phyloP scores from a whole-genome alignment of 805 yeast genomes.

The Lipomyces kockii region DNA sequence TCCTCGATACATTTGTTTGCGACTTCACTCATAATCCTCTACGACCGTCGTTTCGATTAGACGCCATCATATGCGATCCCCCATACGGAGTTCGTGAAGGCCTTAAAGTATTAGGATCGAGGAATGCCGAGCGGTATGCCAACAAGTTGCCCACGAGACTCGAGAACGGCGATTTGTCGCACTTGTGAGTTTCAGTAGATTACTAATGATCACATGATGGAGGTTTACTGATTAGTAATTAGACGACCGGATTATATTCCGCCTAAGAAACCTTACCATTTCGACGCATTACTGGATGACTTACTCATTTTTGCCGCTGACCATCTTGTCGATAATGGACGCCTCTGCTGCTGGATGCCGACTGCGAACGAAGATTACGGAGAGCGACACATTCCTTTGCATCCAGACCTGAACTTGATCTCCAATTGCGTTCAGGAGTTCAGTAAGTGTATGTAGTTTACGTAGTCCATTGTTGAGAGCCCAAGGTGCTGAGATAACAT shows the following conservation, averaged over 20 bases:
- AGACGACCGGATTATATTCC: constrained; percentile 83
- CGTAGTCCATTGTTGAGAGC: background rate
- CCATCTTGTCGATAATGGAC: constrained; percentile 72
- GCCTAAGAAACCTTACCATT: constrained; percentile 87
- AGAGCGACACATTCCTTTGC: constrained; percentile 75
- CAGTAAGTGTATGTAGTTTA: constrained; percentile 56
- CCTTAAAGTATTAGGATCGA: constrained; percentile 87
- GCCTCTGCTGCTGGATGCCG: constrained; percentile 97
- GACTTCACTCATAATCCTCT: constrained; percentile 93
- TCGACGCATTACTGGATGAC: constrained; percentile 78
- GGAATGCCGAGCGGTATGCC: constrained; percentile 64
- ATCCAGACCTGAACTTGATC: constrained; percentile 68
- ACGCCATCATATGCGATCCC: constrained; percentile 91
- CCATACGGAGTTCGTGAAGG: constrained; percentile 98
- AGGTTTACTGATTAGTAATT: constrained; percentile 68
- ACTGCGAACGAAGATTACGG: constrained; percentile 85
- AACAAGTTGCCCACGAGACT: constrained; percentile 49
- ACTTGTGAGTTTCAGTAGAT: constrained; percentile 10
- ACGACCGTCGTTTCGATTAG: constrained; percentile 63
- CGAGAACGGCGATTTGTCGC: constrained; percentile 35
- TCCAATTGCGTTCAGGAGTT: constrained; percentile 84
- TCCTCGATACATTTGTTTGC: constrained; percentile 82
- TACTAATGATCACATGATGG: background rate
- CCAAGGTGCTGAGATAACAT: background rate
- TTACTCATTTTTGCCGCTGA: constrained; percentile 71